Base-by-base conservation (phyloP, 2,329 filamentous ascomycete species). In the Penicillium sp. region DNA sequence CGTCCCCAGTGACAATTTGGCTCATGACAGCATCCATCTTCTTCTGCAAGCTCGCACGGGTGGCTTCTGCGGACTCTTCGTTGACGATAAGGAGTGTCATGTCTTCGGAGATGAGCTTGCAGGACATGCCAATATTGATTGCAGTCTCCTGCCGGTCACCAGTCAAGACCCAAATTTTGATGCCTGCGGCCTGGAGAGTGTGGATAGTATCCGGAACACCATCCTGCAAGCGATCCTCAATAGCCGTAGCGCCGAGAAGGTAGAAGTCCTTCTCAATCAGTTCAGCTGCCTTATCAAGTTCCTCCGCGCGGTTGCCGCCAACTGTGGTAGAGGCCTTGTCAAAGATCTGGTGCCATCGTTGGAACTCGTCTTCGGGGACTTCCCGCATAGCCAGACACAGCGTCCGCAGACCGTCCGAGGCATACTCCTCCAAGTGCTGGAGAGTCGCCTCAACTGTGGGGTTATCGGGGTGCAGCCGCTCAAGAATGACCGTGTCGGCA, bases 71-170 rank as follows among this genome's bases (percentile, higher is more conserved):
- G 41, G 76, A 80, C 61, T 97, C 91, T 67, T 99, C 93, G 64
- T 99, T 99, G 64, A 99, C 81, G 61, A 99, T 96, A 46, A 99
- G 76, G 10, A 99, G 80, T 65, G 93, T 95, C 93, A 99, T 99
- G 63, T 99, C 95, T 72, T 99, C 93, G 59, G 90, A 95, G 53
- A 99, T 89, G 41, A 99, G 80, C 74, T 97, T 97, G 75, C 93
- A 99, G 69, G 90, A 96, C 93, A 99, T 99, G 57, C 95, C 93
- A 59, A 99, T 99, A 70, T 99, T 99, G 80, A 99, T 99, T 49
- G 93, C 93, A 25, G 93, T 99, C 72, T 99, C 93, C 72, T 99
- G 95, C 63, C 93, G 83, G 76, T 99, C 93, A 62, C 93, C 93
- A 33, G 93, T 99, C 70, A 99, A 73, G 16, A 99, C 93, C 93